Percentiles rank a stretch among this genome's conserved stretches.
Conservation (phyloP, 306 rosid species). For the Prunus padus region DNA sequence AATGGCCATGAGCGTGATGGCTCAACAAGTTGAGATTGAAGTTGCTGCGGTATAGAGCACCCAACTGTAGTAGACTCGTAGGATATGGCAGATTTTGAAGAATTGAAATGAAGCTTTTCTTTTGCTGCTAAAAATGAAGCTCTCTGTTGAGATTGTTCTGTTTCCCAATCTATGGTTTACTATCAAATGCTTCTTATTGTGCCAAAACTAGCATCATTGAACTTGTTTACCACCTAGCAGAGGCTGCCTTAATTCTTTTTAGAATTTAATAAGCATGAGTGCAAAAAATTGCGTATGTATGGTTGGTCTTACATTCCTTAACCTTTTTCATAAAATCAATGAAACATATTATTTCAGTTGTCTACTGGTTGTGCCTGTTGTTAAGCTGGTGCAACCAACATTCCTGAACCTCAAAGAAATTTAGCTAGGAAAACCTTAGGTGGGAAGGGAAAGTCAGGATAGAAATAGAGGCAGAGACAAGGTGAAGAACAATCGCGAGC, state of each 20-base stretch:
- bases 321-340: no score
- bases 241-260: no score
- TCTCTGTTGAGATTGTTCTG: not conserved
- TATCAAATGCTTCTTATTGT: not conserved
- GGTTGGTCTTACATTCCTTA: not conserved
- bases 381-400: no score
- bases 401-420: no score
- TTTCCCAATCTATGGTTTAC: not conserved
- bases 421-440: not conserved
- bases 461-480: no score
- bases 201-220: not conserved
- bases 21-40: slow-evolving; percentile 28
- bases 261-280: not conserved
- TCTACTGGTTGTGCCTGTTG: not conserved
- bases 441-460: no score
- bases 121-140: not conserved
- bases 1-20: slow-evolving; percentile 26
- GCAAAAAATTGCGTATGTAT: not conserved
- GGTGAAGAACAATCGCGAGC: no score
- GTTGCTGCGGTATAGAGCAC: not conserved
- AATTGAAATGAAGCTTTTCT: not conserved
- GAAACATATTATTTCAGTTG: not conserved
- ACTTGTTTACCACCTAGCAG: not conserved
- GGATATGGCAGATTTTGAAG: not conserved
- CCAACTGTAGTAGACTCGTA: not conserved